Evolutionary conservation across 1,284 basidiomycete genomes (phyloP), one percentile per base, ranked within the genome.

Genomic region (Boletellus deceptivus): DNA sequence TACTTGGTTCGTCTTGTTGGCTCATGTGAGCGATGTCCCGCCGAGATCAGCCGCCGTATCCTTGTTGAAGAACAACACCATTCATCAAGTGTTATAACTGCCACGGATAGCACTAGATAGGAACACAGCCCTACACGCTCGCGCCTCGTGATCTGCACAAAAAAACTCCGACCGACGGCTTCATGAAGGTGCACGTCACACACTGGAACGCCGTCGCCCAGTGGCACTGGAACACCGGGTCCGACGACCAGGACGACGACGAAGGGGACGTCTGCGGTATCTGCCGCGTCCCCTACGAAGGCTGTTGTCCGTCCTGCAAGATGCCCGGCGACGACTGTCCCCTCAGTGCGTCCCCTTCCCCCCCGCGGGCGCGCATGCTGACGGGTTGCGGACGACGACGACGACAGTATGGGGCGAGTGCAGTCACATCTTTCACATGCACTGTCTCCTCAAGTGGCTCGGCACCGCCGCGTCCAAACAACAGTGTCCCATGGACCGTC

Each of bases 281-380:
- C 57, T 97, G 94, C 70, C 83, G 92, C 42, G 85, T 92, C 6
- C 83, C 93, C 0, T 97, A 86, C 62, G 94, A 98, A 67, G 90
- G 88, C 0, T 94, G 91, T 60, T 97, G 94, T 72, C 93, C 94
- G 5, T 82, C 86, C 4, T 98, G 94, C 72, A 95, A 93, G 70
- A 83, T 94, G 61, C 94, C 94, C 0, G 94, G 94, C n/a, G 94
- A 97, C 59, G 93, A 95, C 62, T 97, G 94, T 75, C 94, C 94
- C 1, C 73, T 97, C 27, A 96, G 94, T 97, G 7, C 22, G 45
- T 43, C 5, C 31, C 29, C 1, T 43, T 10, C 3, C 14, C 2
- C 2, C 6, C 18, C 18, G 13, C n/a, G n/a, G n/a, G n/a, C 13
- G 33, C 16, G 6, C 33, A 0, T 34, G 33, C 33, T 34, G 33